phyloP scores from a whole-genome alignment of 2,329 filamentous ascomycete genomes.

The Hirsutella rhossiliensis region DNA sequence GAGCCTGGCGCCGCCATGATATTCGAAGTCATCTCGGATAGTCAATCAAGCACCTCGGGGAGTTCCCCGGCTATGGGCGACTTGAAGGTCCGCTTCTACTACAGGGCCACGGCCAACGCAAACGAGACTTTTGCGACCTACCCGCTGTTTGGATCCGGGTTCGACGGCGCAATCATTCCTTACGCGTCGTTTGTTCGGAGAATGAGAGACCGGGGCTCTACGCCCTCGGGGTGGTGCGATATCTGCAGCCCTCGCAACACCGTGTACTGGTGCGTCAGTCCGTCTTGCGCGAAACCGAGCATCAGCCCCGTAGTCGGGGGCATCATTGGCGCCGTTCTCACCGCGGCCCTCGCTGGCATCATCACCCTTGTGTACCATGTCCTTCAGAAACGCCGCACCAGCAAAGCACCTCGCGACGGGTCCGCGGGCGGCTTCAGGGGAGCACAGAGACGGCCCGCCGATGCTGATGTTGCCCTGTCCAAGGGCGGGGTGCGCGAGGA shows the following conservation, averaged over 20 bases:
- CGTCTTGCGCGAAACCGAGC: background rate
- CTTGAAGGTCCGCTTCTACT: conserved; percentile 43
- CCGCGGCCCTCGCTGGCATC: conserved; percentile 22
- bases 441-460: conserved; percentile 29
- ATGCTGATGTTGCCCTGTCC: conserved; percentile 29
- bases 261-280: conserved; percentile 24
- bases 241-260: conserved; percentile 21
- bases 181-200: conserved; percentile 24
- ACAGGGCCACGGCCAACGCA: conserved; percentile 33
- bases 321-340: conserved; percentile 31
- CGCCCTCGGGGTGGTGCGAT: conserved; percentile 28
- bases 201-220: conserved; percentile 24
- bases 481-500: conserved; percentile 28
- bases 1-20: conserved; percentile 63
- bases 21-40: conserved; percentile 48
- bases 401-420: conserved; percentile 4
- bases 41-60: conserved; percentile 4
- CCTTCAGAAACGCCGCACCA: conserved; percentile 10
- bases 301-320: conserved; percentile 29
- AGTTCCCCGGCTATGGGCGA: conserved; percentile 19
- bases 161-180: conserved; percentile 19
- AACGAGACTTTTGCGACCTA: conserved; percentile 22
- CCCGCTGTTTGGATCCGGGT: conserved; percentile 26
- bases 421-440: conserved; percentile 29
- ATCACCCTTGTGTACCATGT: conserved; percentile 18